These are phyloP conservation scores for Suillus subalutaceus DNA, from an alignment of 768 basidiomycete genomes.

Conservation along the genomic window DNA sequence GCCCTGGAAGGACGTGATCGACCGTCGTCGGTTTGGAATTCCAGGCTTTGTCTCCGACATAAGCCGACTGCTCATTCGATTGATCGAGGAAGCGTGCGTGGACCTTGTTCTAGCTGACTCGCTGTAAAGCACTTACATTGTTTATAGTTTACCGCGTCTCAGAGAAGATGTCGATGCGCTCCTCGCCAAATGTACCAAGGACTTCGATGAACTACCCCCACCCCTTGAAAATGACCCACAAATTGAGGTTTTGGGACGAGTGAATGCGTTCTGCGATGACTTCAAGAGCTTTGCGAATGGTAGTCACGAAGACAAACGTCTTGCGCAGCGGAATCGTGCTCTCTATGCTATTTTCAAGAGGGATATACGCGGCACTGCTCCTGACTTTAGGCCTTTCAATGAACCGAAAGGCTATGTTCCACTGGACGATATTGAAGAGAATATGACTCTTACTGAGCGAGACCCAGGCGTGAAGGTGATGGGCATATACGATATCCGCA, in stretches of 20 bases:
- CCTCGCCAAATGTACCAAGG: conserved; percentile 28
- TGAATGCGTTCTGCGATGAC: conserved; percentile 37
- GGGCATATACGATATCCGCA: conserved; percentile 34
- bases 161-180: conserved; percentile 25
- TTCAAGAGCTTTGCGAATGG: conserved; percentile 34
- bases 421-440: conserved; percentile 20
- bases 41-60: conserved; percentile 37
- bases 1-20: conserved; percentile 39
- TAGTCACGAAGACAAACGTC: conserved; percentile 19
- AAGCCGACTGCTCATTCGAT: conserved; percentile 37
- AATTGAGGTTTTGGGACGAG: conserved; percentile 37
- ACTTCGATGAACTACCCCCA: conserved; percentile 33
- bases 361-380: conserved; percentile 37
- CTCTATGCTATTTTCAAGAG: conserved; percentile 33
- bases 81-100: conserved; percentile 36
- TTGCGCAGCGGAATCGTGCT: conserved; percentile 36
- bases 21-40: conserved; percentile 39
- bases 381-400: conserved; percentile 36
- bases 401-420: not conserved
- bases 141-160: conserved; percentile 34
- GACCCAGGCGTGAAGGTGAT: conserved; percentile 16
- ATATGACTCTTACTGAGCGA: conserved; percentile 17
- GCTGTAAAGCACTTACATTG: not conserved
- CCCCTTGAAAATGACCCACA: conserved; percentile 38
- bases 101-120: not conserved